phyloP scores from a whole-genome alignment of 2,329 filamentous ascomycete genomes.

The Fusarium pilosicola region DNA sequence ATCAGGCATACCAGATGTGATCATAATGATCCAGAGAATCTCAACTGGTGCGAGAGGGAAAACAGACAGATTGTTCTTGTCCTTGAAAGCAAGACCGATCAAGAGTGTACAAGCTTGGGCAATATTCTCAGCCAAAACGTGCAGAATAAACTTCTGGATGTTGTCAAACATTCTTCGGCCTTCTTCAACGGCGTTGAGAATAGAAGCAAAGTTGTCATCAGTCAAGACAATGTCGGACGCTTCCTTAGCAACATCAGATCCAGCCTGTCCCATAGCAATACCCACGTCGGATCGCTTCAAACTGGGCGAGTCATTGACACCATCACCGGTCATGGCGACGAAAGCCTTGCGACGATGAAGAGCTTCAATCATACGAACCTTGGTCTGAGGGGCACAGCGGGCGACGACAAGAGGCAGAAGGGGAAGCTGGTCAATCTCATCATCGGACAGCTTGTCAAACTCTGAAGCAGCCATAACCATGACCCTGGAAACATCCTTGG shows the following conservation, averaged over 20 bases:
- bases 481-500: conserved; percentile 63
- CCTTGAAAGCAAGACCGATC: conserved; percentile 77
- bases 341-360: conserved; percentile 73
- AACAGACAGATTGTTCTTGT: conserved; percentile 68
- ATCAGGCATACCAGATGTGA: conserved; percentile 77
- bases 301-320: conserved; percentile 76
- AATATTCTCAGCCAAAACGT: conserved; percentile 74
- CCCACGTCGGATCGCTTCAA: conserved; percentile 75
- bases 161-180: conserved; percentile 78
- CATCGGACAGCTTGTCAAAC: conserved; percentile 73
- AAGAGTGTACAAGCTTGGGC: conserved; percentile 75
- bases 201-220: conserved; percentile 78
- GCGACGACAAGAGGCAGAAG: conserved; percentile 75
- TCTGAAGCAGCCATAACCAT: conserved; percentile 75
- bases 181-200: conserved; percentile 76
- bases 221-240: conserved; percentile 75
- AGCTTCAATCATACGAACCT: conserved; percentile 80
- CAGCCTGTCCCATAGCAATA: conserved; percentile 75
- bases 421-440: conserved; percentile 70
- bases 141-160: conserved; percentile 77
- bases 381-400: conserved; percentile 75
- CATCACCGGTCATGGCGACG: conserved; percentile 77
- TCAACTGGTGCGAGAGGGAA: conserved; percentile 79
- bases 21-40: conserved; percentile 83
- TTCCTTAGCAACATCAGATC: conserved; percentile 77